Evolutionary conservation across 805 yeast species (phyloP), one percentile per base, ranked within the genome.

Genomic region (Candida silvicultrix): DNA sequence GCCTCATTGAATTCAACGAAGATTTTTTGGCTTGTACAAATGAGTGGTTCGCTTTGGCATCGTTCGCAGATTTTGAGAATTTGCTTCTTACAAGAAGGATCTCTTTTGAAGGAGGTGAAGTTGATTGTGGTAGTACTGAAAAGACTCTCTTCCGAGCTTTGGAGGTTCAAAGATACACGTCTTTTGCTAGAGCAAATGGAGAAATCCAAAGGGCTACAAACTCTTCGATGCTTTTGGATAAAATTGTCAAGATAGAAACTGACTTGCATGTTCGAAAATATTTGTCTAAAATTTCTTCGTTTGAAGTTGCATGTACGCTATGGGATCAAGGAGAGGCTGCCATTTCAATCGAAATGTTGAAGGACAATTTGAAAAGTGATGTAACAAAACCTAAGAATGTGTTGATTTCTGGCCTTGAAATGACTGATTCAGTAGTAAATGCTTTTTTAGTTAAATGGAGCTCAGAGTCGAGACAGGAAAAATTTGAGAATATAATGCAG

Each of bases 391-490:
- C 46, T 2, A 46, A 43, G 1, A 10, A 14, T 1, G 23, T 31
- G 2, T 29, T 53, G 19, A 53, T 49, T 9, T 18, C 49, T 1
- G 18, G 47, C 18, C 11, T 60, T 7, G 47, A 46, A 1, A 43
- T 64, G 2, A 51, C 63, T 0, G 45, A 51, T 6, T 59, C 65
- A 9, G 49, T 55, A 11, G 36, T 63, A 51, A 77, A 54, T 52
- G 71, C 72, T 12, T 54, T 61, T 7, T 53, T 85, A 36, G 82
- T 82, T 0, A 71, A 76, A 41, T 89, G 97, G 97, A 65, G 80
- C 32, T 73, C 87, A 0, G 77, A 73, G 41, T 84, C 95, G 0
- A 74, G 85, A 34, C 83, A 81, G 49, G 95, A 83, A 47, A 69
- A 81, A 11, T 77, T 89, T 0, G 69, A 75, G 1, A 66, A 65